Evolutionary conservation across 2,329 filamentous ascomycete genomes (phyloP).

Genomic region (Beauveria rudraprayagi): DNA sequence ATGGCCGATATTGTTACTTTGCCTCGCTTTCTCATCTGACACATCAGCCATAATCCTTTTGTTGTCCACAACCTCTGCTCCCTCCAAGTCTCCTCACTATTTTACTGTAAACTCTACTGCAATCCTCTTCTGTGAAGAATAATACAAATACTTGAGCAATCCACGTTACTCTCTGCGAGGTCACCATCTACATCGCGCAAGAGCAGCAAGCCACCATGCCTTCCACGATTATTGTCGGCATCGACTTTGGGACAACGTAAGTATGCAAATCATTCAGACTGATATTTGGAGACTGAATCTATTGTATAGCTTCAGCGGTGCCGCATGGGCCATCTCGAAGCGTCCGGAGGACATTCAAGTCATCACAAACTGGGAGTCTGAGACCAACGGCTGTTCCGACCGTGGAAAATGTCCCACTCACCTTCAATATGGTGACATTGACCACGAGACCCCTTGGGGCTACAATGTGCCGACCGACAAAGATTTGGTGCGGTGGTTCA

Average conservation of each 20-base stretch:
- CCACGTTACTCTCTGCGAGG: too few relatives aligned
- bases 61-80: too few relatives aligned
- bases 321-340: constrained; percentile 29
- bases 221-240: constrained; percentile 26
- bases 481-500: constrained; percentile 31
- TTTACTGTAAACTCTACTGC: too few relatives aligned
- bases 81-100: too few relatives aligned
- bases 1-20: too few relatives aligned
- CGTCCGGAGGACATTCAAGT: constrained; percentile 21
- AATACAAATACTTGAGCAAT: too few relatives aligned
- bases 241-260: constrained; percentile 41
- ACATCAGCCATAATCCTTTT: too few relatives aligned
- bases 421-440: constrained; percentile 15
- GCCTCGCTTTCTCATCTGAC: too few relatives aligned
- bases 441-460: constrained; percentile 20
- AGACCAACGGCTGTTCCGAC: constrained; percentile 18
- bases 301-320: constrained; percentile 28
- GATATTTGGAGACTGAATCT: not conserved
- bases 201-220: not conserved
- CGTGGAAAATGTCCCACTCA: constrained; percentile 24
- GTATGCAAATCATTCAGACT: constrained; percentile 5
- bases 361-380: constrained; percentile 24
- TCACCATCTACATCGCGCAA: too few relatives aligned
- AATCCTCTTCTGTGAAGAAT: too few relatives aligned
- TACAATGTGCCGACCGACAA: constrained; percentile 20